These are phyloP conservation scores for Cyclocybe aegerita DNA, from an alignment of 768 basidiomycete genomes.

Conservation along the genomic window DNA sequence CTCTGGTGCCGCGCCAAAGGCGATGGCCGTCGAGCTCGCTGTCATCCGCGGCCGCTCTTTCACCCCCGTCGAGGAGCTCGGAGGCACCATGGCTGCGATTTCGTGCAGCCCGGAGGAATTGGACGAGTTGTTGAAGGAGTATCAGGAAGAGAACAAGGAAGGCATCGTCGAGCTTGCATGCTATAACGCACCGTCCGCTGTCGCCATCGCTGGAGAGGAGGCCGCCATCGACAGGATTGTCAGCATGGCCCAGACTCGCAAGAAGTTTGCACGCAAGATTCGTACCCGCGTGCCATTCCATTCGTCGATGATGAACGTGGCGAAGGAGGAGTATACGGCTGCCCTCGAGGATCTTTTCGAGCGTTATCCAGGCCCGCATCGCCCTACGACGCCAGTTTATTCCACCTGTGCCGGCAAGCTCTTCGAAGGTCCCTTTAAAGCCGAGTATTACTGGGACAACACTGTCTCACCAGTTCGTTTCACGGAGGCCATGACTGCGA, in stretches of 20 bases:
- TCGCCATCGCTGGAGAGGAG: constrained; percentile 35
- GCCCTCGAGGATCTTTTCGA: constrained; percentile 32
- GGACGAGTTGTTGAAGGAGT: constrained; percentile 19
- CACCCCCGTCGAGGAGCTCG: constrained; percentile 26
- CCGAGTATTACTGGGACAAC: constrained; percentile 42
- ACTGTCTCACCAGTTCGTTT: constrained; percentile 37
- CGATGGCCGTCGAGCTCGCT: constrained; percentile 41
- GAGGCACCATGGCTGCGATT: constrained; percentile 45
- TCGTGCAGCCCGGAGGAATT: constrained; percentile 30
- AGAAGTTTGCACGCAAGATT: constrained; percentile 35
- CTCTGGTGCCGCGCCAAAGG: constrained; percentile 38
- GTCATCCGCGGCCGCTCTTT: constrained; percentile 42
- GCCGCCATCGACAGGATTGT: constrained; percentile 28
- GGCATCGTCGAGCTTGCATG: constrained; percentile 36
- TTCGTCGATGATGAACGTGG: constrained; percentile 35
- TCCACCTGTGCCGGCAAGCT: constrained; percentile 34
- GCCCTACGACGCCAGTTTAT: constrained; percentile 29
- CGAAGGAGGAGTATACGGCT: constrained; percentile 24
- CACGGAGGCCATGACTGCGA: constrained; percentile 24
- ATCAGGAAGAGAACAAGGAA: constrained; percentile 1
- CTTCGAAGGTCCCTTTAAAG: constrained; percentile 21
- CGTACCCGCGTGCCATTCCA: constrained; percentile 38
- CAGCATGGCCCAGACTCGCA: constrained; percentile 20
- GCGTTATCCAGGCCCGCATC: constrained; percentile 25
- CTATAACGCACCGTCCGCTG: constrained; percentile 36